Evolutionary conservation across 495 filamentous ascomycete genomes (phyloP), one percentile per base, ranked within the genome.

Genomic region (Penicillium parvum): DNA sequence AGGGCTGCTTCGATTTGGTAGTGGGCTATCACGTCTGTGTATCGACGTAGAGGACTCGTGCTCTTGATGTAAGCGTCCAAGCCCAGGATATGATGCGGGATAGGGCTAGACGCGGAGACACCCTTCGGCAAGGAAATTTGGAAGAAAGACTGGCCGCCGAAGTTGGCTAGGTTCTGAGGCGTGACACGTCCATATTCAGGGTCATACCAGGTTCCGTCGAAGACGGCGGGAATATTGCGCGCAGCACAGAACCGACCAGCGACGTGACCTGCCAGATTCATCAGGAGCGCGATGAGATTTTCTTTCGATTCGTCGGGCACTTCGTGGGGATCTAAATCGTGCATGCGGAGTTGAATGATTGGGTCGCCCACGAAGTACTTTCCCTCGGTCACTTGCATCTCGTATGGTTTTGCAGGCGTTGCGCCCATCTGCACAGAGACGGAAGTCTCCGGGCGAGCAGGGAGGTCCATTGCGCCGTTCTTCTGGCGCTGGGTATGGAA

Each of bases 1-100:
- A 97, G 58, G 0, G 84, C 84, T 0, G 88, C 82, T 61, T 94
- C 83, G 49, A 98, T 89, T 53, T 97, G 91, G 76, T 88, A 96
- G 61, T 96, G 90, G 1, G 78, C 72, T n/a, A 96, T 66, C 47
- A 97, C 63, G 60, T 98, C 92, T 11, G 67, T 65, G 64, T 83
- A 96, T 20, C 92, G 77, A 12, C 92, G 86, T 6, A 98, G 72
- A 2, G 92, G 92, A 49, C 83, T 89, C 2, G 92, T 97, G 27
- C 80, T 79, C 54, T 88, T 92, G 46, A 81, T 68, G 57, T 96
- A 95, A 26, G 79, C 68, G 32, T 81, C 66, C 4, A 85, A 49
- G 9, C 86, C 89, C 14, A 96, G 64, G 7, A 73, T 58, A 21
- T 69, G 64, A 52, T 86, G 76, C 12, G 68, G 74, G 29, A 77